Evolutionary conservation across 768 basidiomycete species (phyloP).

Genomic region (Lactarius evosmus): DNA sequence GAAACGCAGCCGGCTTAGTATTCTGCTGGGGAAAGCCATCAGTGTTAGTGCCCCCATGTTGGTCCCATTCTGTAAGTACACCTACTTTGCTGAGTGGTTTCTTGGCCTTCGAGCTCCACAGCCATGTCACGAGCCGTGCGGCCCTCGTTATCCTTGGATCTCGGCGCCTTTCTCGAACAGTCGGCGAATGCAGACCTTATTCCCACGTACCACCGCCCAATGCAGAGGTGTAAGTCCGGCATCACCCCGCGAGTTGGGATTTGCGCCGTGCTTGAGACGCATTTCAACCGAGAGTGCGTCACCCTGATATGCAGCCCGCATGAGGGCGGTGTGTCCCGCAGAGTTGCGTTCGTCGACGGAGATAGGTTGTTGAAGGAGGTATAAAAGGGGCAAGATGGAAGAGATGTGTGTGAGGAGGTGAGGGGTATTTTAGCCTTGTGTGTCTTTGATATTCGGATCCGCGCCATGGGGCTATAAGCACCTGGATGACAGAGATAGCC

Average conservation of each 20-base stretch:
- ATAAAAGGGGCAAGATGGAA: slow-evolving; percentile 90
- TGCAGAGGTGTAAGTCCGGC: slow-evolving; percentile 85
- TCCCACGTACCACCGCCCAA: slow-evolving; percentile 98
- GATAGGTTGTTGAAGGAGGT: slow-evolving; percentile 89
- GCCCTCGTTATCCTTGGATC: slow-evolving; percentile 79
- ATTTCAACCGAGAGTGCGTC: slow-evolving; percentile 94
- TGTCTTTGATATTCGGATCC: slow-evolving; percentile 87
- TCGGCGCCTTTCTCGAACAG: slow-evolving; percentile 86
- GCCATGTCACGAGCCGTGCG: slow-evolving; percentile 96
- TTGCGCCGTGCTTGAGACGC: slow-evolving; percentile 83
- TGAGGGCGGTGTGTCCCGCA: slow-evolving; percentile 90
- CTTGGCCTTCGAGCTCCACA: slow-evolving; percentile 77
- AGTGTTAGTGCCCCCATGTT: slow-evolving; percentile 1
- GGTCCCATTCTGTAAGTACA: slow-evolving; percentile 15
- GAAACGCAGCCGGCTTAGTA: slow-evolving; percentile 75
- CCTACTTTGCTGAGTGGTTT: slow-evolving; percentile 71
- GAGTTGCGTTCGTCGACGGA: slow-evolving; percentile 87
- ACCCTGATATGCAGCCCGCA: slow-evolving; percentile 99
- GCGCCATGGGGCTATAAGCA: slow-evolving; percentile 86
- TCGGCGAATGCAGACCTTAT: slow-evolving; percentile 77
- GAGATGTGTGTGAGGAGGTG: slow-evolving; percentile 95
- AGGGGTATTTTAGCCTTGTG: slow-evolving; percentile 93
- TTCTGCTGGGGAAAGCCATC: slow-evolving; percentile 51
- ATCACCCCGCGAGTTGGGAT: slow-evolving; percentile 71
- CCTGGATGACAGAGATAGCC: slow-evolving; percentile 91